A percentile compares a stretch with the other conserved stretches of the same genome.
Conservation (phyloP, 768 basidiomycete species). For the Pulveroboletus ravenelii region DNA sequence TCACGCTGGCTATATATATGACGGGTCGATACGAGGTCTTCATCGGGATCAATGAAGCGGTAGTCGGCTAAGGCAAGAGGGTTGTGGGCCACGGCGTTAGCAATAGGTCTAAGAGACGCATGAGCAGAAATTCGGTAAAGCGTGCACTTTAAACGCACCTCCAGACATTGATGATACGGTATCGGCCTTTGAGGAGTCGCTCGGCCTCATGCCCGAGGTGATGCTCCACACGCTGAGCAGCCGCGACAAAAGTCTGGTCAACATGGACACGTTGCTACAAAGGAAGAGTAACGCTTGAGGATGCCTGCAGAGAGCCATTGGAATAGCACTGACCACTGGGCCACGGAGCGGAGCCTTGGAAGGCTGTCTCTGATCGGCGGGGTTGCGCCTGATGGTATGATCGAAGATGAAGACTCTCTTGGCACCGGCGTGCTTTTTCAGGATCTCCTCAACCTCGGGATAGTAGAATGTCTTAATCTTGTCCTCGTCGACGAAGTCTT, state of each 20-base stretch:
- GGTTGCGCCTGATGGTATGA: conserved; percentile 38
- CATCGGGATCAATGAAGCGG: conserved; percentile 31
- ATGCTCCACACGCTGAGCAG: conserved; percentile 33
- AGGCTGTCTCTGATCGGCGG: not conserved
- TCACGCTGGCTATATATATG: conserved; percentile 33
- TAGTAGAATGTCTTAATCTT: conserved; percentile 38
- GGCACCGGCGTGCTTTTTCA: conserved; percentile 38
- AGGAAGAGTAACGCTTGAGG: not conserved
- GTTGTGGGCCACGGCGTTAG: conserved; percentile 34
- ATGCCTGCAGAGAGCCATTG: not conserved
- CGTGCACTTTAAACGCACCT: conserved; percentile 16
- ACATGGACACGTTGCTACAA: conserved; percentile 39
- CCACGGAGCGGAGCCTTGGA: conserved; percentile 16
- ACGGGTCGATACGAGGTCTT: conserved; percentile 36
- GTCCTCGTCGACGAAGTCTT: conserved; percentile 37
- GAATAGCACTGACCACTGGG: conserved; percentile 30
- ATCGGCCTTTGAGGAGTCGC: conserved; percentile 36
- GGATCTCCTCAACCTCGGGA: conserved; percentile 37
- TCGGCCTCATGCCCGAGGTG: conserved; percentile 41
- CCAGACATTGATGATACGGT: conserved; percentile 46
- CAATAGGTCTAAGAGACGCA: conserved; percentile 29
- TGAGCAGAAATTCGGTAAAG: not conserved
- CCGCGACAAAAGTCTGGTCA: conserved; percentile 40
- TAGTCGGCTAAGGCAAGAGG: conserved; percentile 42
- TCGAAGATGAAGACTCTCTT: conserved; percentile 42